A percentile compares a stretch with the other conserved stretches of the same genome.
Evolutionary conservation across 2,329 filamentous ascomycete genomes (phyloP).

Genomic region (Clarireedia hainanense): DNA sequence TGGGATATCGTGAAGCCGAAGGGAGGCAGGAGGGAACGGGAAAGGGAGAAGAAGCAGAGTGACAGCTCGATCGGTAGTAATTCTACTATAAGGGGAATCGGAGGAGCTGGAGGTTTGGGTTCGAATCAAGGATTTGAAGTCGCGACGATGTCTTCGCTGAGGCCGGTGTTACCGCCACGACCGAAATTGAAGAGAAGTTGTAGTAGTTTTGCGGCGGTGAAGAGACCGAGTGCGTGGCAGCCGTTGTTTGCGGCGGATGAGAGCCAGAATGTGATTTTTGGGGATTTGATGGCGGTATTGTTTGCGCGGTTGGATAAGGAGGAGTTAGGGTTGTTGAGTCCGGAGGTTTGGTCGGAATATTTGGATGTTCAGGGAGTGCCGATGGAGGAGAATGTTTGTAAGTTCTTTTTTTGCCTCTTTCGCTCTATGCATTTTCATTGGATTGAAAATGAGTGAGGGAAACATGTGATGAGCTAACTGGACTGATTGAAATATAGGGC

Average conservation of each 20-base stretch:
- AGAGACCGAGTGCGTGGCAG: conserved; percentile 17
- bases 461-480: neutral
- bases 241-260: conserved; percentile 17
- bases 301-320: conserved; percentile 19
- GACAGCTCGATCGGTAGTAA: neutral
- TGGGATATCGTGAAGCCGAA: conserved; percentile 22
- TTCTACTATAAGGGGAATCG: neutral
- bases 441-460: neutral
- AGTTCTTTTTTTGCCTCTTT: conserved; percentile 1
- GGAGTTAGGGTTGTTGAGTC: conserved; percentile 18
- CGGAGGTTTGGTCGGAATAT: conserved; percentile 20
- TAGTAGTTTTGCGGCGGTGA: neutral
- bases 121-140: neutral
- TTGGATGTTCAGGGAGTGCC: conserved; percentile 19
- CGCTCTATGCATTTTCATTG: neutral
- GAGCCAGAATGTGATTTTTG: conserved; percentile 17
- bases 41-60: neutral
- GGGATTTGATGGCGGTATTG: conserved; percentile 22
- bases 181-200: neutral
- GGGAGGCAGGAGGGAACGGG: neutral
- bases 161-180: neutral
- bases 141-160: neutral
- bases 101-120: neutral
- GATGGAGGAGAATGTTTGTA: conserved; percentile 18
- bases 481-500: conserved; percentile 14